These are phyloP conservation scores for Aeschynomene evenia DNA, from an alignment of 306 rosid genomes.

Conservation along the genomic window DNA sequence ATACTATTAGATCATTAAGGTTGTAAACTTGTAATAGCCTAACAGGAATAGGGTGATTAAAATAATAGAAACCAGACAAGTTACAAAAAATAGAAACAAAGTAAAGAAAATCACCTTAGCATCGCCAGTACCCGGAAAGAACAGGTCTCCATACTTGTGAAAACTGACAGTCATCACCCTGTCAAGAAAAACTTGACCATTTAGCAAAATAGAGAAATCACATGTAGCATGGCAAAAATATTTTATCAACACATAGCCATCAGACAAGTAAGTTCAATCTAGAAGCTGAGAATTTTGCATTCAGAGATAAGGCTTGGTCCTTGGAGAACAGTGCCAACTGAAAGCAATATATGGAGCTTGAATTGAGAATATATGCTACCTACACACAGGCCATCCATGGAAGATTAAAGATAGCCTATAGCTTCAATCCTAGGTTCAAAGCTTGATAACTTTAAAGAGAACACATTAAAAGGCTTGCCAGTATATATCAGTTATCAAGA, in stretches of 20 bases:
- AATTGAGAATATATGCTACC: not conserved
- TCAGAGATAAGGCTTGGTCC: slow-evolving; percentile 7
- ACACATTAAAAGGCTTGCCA: not conserved
- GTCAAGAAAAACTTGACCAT: slow-evolving; percentile 41
- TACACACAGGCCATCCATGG: not conserved
- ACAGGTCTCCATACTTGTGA: slow-evolving; percentile 95
- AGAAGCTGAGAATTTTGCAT: slow-evolving; percentile 15
- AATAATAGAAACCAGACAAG: not conserved
- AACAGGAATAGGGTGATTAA: slow-evolving; percentile 7
- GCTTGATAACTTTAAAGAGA: not conserved
- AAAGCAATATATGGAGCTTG: not conserved
- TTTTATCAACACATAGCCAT: not conserved
- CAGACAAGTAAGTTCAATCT: slow-evolving; percentile 14
- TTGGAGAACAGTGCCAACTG: not conserved
- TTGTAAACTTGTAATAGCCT: too few species aligned
- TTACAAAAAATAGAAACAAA: slow-evolving; percentile 17
- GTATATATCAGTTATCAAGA: slow-evolving; percentile 11
- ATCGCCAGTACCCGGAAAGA: slow-evolving; percentile 98
- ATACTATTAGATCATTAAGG: not conserved
- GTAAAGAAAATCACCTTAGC: slow-evolving; percentile 71
- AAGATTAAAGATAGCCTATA: slow-evolving; percentile 1
- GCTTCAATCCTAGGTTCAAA: slow-evolving; percentile 1
- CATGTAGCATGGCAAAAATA: not conserved
- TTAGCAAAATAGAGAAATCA: slow-evolving; percentile 30
- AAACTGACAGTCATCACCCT: slow-evolving; percentile 99